These are phyloP conservation scores for Globisporangium uncinulatum DNA, from an alignment of 352 stramenopile species.

Conservation along the genomic window DNA sequence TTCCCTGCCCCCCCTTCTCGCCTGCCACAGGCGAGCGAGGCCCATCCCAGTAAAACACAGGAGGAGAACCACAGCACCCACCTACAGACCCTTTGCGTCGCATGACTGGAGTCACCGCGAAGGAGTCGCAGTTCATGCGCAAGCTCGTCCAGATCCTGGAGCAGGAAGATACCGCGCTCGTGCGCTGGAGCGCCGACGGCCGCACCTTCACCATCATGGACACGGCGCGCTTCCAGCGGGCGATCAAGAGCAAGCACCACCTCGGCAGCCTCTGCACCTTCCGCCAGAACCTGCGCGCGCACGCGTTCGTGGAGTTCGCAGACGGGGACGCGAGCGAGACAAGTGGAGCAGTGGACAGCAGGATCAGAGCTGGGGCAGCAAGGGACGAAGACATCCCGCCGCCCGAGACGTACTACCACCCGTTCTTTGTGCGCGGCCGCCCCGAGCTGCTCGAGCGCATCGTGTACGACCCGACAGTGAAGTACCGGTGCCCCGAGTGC, in stretches of 20 bases:
- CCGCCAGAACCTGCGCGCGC: constrained; percentile 6
- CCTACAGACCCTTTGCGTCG: neutral
- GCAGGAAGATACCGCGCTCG: constrained; percentile 4
- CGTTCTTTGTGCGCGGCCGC: neutral
- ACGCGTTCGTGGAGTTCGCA: constrained; percentile 2
- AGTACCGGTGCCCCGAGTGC: neutral
- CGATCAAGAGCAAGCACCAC: constrained; percentile 9
- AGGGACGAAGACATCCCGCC: neutral
- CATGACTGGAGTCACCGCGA: constrained; percentile 1
- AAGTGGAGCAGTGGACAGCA: neutral
- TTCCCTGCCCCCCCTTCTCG: no score
- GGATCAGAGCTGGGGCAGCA: no score
- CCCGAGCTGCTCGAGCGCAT: neutral
- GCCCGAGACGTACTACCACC: neutral
- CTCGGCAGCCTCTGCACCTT: constrained; percentile 8
- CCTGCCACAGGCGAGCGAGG: no score
- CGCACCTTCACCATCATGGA: constrained; percentile 6
- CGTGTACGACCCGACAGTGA: neutral
- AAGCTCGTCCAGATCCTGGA: constrained; percentile 8
- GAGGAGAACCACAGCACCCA: no score
- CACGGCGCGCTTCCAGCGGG: constrained; percentile 7
- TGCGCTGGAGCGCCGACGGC: constrained; percentile 6
- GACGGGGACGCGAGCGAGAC: neutral
- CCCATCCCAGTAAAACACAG: no score
- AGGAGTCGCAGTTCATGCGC: constrained; percentile 10